Conservation (phyloP, 2,329 filamentous ascomycete genomes). For the Venturiaceae sp. region DNA sequence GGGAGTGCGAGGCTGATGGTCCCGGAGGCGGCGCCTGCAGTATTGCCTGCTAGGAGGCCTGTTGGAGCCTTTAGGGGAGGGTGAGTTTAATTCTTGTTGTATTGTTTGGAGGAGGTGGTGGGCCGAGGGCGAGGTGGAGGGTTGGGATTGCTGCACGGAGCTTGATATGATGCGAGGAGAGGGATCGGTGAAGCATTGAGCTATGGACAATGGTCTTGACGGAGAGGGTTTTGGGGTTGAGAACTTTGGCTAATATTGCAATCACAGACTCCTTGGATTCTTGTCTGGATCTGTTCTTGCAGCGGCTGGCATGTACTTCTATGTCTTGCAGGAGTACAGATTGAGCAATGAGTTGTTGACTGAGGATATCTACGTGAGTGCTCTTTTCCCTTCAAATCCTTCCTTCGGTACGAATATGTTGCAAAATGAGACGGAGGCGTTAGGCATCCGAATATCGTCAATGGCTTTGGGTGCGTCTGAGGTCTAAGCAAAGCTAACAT, state of each 20-base stretch:
- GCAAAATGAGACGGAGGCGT: too few relatives aligned
- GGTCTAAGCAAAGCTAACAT: not conserved
- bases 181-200: not conserved
- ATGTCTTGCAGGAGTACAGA: slow-evolving; percentile 88
- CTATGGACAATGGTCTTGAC: not conserved
- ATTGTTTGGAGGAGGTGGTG: not conserved
- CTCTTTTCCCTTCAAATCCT: not conserved
- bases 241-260: not conserved
- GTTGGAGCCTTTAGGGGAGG: slow-evolving; percentile 64
- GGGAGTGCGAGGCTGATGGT: too few relatives aligned
- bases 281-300: slow-evolving; percentile 73
- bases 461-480: not conserved
- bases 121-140: not conserved
- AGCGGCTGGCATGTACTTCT: slow-evolving; percentile 78
- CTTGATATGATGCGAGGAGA: not conserved
- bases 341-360: slow-evolving; percentile 85
- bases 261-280: slow-evolving; percentile 74
- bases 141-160: not conserved
- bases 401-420: not conserved
- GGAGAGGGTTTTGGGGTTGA: not conserved
- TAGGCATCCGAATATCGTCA: too few relatives aligned
- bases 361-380: slow-evolving; percentile 79
- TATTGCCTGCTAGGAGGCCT: slow-evolving; percentile 50
- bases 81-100: slow-evolving; percentile 35
- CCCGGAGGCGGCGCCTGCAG: slow-evolving; percentile 9